phyloP scores from a whole-genome alignment of 2,329 filamentous ascomycete genomes.

The Ilyonectria robusta region DNA sequence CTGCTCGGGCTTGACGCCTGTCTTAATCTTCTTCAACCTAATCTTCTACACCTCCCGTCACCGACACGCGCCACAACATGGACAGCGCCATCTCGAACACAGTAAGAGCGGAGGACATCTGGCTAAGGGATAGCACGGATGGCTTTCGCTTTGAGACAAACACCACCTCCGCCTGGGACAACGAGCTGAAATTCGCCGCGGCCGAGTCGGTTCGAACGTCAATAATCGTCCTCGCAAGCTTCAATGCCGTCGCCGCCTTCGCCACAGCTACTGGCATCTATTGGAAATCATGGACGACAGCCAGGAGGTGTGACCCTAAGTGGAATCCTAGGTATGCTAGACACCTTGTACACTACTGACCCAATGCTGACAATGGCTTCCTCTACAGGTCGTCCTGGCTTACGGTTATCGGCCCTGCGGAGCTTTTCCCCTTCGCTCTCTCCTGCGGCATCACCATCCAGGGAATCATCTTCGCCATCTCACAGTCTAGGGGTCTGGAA shows the following conservation, averaged over 20 bases:
- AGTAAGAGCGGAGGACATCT: constrained; percentile 31
- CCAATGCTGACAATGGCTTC: constrained; percentile 28
- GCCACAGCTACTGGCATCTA: constrained; percentile 70
- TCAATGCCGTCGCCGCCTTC: constrained; percentile 72
- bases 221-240: constrained; percentile 72
- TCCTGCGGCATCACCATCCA: constrained; percentile 72
- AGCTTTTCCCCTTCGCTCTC: constrained; percentile 69
- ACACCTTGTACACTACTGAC: background rate
- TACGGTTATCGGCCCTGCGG: constrained; percentile 61
- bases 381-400: constrained; percentile 55
- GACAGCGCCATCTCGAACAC: constrained; percentile 28
- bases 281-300: constrained; percentile 66
- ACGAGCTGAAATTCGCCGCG: constrained; percentile 66
- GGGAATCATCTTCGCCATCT: constrained; percentile 69
- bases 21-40: constrained; percentile 21
- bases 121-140: constrained; percentile 34
- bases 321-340: constrained; percentile 59
- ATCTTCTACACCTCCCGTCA: constrained; percentile 18
- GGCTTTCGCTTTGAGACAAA: constrained; percentile 56
- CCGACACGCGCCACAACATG: constrained; percentile 26
- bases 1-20: constrained; percentile 44
- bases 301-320: constrained; percentile 57
- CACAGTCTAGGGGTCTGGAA: constrained; percentile 69
- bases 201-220: constrained; percentile 73
- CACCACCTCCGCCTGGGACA: constrained; percentile 62